Evolutionary conservation across 2,329 filamentous ascomycete genomes (phyloP), one percentile per base, ranked within the genome.

Genomic region (Alternaria panax): DNA sequence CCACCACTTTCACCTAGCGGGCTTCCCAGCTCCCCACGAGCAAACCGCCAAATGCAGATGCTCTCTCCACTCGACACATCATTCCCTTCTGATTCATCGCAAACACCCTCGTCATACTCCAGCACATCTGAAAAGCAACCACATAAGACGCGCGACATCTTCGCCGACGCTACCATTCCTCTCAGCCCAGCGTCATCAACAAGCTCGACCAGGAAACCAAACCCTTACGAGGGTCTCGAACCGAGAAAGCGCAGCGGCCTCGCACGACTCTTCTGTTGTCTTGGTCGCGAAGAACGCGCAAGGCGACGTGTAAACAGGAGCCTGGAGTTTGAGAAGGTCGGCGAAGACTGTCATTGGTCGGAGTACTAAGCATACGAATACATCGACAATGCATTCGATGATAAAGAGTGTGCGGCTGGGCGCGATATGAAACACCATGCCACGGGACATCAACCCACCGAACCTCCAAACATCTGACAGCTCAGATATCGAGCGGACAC

Each of bases 141-240:
- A 32, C 54, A 59, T 41, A 62, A 66, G 38, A 51, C 42, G 14
- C 60, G 64, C 52, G 46, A 65, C 43, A 76, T 77, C 57, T 77
- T 77, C 67, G 67, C 64, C 57, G 73, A 76, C 41, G 75, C 75
- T 2, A 76, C 71, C 2, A 75, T 77, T 43, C 75, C 75, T 2
- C 68, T 76, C 16, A 75, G 71, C 59, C 75, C 75, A 1, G 42
- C 59, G 2, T 67, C 73, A 0, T 59, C 64, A 2, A 63, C 69
- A 8, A 64, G 53, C 45, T 60, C 58, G n/a, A 46, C 30, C 6
- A 50, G 18, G 47, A 62, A 59, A 34, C 66, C 71, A 28, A 52
- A 55, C 14, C 63, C 69, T 1, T 71, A 71, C 38, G 68, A 69
- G 0, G 74, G 73, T 9, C 67, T 76, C 14, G 57, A 58, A 7